Conservation (phyloP, 257 asterid species). For the Scutellaria barbata region DNA sequence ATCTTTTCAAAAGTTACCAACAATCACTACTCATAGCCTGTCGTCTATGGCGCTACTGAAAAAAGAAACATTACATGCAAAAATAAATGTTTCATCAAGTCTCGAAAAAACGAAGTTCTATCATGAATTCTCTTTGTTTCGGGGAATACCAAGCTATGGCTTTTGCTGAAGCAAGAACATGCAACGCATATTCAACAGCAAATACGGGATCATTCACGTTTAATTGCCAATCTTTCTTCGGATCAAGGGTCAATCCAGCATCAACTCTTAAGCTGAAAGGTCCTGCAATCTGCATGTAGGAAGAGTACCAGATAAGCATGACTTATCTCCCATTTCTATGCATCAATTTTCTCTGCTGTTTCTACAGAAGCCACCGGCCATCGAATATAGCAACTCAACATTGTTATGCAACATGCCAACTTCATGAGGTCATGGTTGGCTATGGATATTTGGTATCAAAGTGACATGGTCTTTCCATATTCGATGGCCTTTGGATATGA, state of each 20-base stretch:
- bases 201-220: conserved; percentile 61
- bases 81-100: conserved; percentile 30
- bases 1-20: neutral
- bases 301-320: neutral
- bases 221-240: conserved; percentile 50
- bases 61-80: conserved; percentile 3
- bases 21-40: too few relatives aligned
- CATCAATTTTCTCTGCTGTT: neutral
- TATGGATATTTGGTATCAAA: too few relatives aligned
- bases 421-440: too few relatives aligned
- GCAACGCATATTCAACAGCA: conserved; percentile 79
- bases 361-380: neutral
- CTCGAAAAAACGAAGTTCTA: conserved; percentile 80
- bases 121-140: conserved; percentile 75
- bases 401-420: too few relatives aligned
- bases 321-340: neutral
- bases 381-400: neutral
- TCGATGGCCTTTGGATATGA: too few relatives aligned
- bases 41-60: neutral
- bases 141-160: conserved; percentile 91
- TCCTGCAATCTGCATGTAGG: conserved; percentile 67
- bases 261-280: conserved; percentile 89
- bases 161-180: conserved; percentile 85
- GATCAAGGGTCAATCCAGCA: conserved; percentile 59
- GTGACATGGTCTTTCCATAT: too few relatives aligned